Base-by-base conservation (phyloP, 352 stramenopile species). In the Thalassiosira exigua region DNA sequence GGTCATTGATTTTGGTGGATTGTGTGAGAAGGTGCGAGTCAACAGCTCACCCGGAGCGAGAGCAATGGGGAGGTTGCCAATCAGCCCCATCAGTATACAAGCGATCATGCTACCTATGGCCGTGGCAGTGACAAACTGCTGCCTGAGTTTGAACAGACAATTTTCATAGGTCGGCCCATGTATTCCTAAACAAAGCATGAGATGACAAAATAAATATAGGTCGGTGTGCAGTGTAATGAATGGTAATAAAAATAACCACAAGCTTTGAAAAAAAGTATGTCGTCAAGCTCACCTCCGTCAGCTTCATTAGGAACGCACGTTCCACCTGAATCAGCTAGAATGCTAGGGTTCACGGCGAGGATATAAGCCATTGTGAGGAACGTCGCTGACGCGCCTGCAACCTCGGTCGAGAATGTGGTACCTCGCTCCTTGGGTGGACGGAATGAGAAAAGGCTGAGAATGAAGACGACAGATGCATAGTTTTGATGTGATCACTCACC, bases 351-450 rank as follows among this genome's bases (percentile, higher is more conserved):
- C 14, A 92, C 77, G n/a, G 88, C 86, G 19, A 92, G 69, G 67
- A 94, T 91, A 57, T 93, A 94, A 0, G 82, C 79, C 85, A 92
- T 91, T 27, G 85, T 92, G 36, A 92, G 76, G 58, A 94, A 94
- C 19, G 86, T 93, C 0, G 82, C 81, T 2, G 78, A 58, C 19
- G 82, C 88, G n/a, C 74, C 88, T 17, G 72, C 56, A 30, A 92
- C 29, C 62, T 94, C 88, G 17, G 61, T 84, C 2, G 69, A 73
- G 22, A 91, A 72, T 7, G 50, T 84, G 1, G 75, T 82, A 24
- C 73, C 69, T 19, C 86, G 82, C 36, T 87, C 83, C 24, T 77
- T 54, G 7, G 86, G 19, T 58, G 50, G 17, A 39, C 70, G 81
- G 41, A 42, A 41, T 19, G 17, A 5, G 24, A 62, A 62, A 44